Evolutionary conservation across 306 rosid genomes (phyloP), one percentile per base, ranked within the genome.

Genomic region (Cicer bijugum): DNA sequence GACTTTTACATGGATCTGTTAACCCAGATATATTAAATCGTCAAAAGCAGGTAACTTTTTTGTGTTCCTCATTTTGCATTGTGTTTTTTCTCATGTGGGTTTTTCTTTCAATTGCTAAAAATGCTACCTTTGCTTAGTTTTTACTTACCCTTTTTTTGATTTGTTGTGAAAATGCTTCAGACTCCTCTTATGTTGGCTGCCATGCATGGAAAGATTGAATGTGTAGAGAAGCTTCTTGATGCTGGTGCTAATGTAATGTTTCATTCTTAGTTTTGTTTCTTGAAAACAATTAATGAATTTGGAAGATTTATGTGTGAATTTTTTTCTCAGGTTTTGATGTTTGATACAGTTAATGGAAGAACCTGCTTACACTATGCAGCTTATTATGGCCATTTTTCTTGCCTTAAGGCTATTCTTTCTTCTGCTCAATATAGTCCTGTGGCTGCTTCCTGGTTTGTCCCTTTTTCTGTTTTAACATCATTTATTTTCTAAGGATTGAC

Each of bases 311-410:
- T 69, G 48, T 40, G 35, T 48, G 48, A 0, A 15, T 58, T 76
- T 63, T 76, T 40, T 28, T 39, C 79, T 76, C 90, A 93, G 98
- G 88, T 91, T 12, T 93, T 93, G 70, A 88, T 84, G 97, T 93
- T 93, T 84, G 98, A 93, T 87, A 83, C 94, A 0, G 72, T 84
- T 50, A 42, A 83, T 42, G 87, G 96, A 78, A 83, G 98, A 84
- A 93, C 98, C 56, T 93, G 97, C 69, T 84, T 93, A 89, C 98
- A 93, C 82, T 88, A 91, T 83, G 92, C 97, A 8, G 93, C 96
- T 9, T 88, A 91, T 57, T 85, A 89, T 42, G 98, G 96, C 65
- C 97, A 93, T 80, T 85, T 82, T 68, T 82, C 85, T 84, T 91
- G 98, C 78, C 88, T 93, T 37, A 78, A 88, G 67, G 92, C 90